These are phyloP conservation scores for Suillus cothurnatus DNA, from an alignment of 768 basidiomycete genomes.

Conservation along the genomic window DNA sequence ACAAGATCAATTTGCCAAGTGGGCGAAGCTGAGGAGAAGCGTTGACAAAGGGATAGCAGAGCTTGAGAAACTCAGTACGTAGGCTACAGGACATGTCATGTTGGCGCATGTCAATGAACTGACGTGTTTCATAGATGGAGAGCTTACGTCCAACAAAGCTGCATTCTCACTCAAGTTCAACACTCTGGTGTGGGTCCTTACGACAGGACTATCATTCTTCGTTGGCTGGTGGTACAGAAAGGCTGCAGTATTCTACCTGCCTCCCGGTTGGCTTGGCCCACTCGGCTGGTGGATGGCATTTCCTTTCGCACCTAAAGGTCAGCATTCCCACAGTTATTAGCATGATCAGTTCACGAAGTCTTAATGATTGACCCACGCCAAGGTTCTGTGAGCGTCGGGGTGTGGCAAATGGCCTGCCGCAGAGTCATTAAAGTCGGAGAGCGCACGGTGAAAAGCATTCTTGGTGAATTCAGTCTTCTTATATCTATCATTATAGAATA, in stretches of 20 bases:
- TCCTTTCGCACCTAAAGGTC: slow-evolving; percentile 89
- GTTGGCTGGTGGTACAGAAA: slow-evolving; percentile 92
- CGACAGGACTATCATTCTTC: slow-evolving; percentile 83
- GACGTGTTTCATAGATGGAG: slow-evolving; percentile 54
- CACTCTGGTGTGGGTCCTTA: slow-evolving; percentile 73
- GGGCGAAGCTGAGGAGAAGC: slow-evolving; percentile 90
- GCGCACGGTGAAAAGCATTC: slow-evolving; percentile 65
- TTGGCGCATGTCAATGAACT: slow-evolving; percentile 7
- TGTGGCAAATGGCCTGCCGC: slow-evolving; percentile 95
- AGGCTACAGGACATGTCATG: neutral
- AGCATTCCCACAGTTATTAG: slow-evolving; percentile 22
- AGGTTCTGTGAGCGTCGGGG: slow-evolving; percentile 92
- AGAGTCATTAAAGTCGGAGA: slow-evolving; percentile 82
- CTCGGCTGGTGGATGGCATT: slow-evolving; percentile 86
- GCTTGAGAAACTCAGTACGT: slow-evolving; percentile 89
- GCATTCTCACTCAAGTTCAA: slow-evolving; percentile 75
- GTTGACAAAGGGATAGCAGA: slow-evolving; percentile 92
- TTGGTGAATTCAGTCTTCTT: slow-evolving; percentile 32
- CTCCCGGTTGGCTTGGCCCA: slow-evolving; percentile 88
- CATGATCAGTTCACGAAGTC: slow-evolving; percentile 3
- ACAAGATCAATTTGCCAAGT: slow-evolving; percentile 98
- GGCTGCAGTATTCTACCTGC: slow-evolving; percentile 91
- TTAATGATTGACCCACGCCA: slow-evolving; percentile 4
- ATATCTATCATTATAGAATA: slow-evolving; percentile 5
- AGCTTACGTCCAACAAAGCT: slow-evolving; percentile 59